phyloP scores from a whole-genome alignment of 2,329 filamentous ascomycete species.

The Penicillium sp. region DNA sequence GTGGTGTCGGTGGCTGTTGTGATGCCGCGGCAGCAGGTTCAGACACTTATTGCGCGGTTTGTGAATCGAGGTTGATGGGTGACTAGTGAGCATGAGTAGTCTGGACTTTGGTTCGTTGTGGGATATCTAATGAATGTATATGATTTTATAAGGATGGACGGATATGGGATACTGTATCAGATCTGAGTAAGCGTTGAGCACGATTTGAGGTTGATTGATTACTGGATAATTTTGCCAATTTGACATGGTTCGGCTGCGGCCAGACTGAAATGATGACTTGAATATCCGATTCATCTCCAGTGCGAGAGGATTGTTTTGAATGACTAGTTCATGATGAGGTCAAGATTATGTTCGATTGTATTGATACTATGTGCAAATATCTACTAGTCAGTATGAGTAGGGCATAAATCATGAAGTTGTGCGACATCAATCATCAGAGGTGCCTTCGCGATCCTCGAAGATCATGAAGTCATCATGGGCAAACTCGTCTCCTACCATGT shows the following conservation, averaged over 20 bases:
- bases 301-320: background rate
- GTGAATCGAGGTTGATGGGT: background rate
- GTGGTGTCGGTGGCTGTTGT: conserved; percentile 17
- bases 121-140: background rate
- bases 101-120: background rate
- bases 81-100: too few species aligned
- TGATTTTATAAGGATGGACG: background rate
- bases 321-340: background rate
- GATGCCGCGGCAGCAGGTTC: background rate
- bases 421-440: conserved; percentile 56
- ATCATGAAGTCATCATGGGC: conserved; percentile 70
- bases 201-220: background rate
- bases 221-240: background rate
- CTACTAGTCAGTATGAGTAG: conserved; percentile 1
- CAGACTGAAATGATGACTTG: background rate
- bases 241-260: background rate
- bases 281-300: background rate
- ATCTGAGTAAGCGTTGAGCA: background rate
- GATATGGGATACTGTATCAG: background rate
- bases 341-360: conserved; percentile 1
- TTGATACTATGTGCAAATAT: conserved; percentile 9
- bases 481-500: conserved; percentile 61
- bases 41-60: background rate
- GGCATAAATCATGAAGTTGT: conserved; percentile 14
- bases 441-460: conserved; percentile 75